Evolutionary conservation across 805 yeast species (phyloP).

Genomic region (Lachancea dasiensis): DNA sequence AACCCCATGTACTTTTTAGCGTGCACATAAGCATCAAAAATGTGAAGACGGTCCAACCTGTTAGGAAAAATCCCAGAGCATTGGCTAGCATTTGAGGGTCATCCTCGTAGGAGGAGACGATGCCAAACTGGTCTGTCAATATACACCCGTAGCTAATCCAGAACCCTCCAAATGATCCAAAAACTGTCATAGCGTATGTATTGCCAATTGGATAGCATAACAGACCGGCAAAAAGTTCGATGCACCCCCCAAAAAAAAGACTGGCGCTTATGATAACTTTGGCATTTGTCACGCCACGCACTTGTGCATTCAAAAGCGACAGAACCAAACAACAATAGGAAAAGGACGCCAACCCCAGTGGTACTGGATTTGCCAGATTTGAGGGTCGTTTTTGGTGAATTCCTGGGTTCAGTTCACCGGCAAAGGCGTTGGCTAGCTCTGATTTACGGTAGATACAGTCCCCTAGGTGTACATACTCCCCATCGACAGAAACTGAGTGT

Average conservation of each 20-base stretch:
- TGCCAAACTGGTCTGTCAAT: conserved; percentile 51
- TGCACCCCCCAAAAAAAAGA: conserved; percentile 65
- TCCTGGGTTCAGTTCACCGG: conserved; percentile 46
- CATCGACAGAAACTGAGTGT: conserved; percentile 27
- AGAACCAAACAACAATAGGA: conserved; percentile 53
- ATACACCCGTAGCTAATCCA: conserved; percentile 74
- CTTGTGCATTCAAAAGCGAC: conserved; percentile 56
- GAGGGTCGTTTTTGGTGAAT: conserved; percentile 42
- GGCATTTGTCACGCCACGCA: conserved; percentile 58
- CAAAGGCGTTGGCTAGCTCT: conserved; percentile 59
- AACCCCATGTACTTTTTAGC: conserved; percentile 53
- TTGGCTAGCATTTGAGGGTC: conserved; percentile 41
- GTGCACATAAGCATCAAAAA: conserved; percentile 52
- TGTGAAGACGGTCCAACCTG: conserved; percentile 63
- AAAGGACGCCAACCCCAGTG: conserved; percentile 66
- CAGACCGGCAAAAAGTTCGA: conserved; percentile 68
- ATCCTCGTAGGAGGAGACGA: conserved; percentile 42
- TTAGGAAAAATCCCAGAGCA: conserved; percentile 51
- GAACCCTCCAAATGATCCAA: conserved; percentile 56
- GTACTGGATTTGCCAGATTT: conserved; percentile 68
- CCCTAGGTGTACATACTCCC: conserved; percentile 37
- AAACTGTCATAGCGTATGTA: conserved; percentile 62
- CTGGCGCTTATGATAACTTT: conserved; percentile 61
- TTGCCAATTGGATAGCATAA: conserved; percentile 72
- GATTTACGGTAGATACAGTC: conserved; percentile 40